Base-by-base conservation (phyloP, 768 basidiomycete genomes). In the Neoboletus magnificus region DNA sequence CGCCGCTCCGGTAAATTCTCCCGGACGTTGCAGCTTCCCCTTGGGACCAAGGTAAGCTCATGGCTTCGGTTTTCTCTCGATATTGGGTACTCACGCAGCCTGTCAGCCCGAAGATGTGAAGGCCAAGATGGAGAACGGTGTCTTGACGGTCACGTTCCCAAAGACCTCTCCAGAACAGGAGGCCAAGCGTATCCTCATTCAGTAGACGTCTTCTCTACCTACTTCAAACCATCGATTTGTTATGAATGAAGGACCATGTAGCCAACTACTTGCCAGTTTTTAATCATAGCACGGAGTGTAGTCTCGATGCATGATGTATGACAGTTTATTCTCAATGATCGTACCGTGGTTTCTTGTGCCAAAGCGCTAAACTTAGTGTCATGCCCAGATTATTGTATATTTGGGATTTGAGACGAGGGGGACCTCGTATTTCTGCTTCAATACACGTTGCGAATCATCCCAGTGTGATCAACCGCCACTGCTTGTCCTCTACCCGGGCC, bases 141-240 rank as follows among this genome's bases (percentile, higher is more conserved):
- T 82, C 18, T 64, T 83, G 57, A 71, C 69, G 1, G 70, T 83
- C 30, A 74, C 71, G 18, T 82, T 82, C 71, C 80, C 81, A n/a
- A 79, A 74, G 68, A 64, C 71, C 4, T 64, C 30, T 22, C 54
- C 71, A 3, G 80, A 81, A 57, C 57, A 67, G 50, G 71, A 71
- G 8, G 75, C 77, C 16, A 75, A 75, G 71, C 77, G 69, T 48
- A 76, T 82, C 47, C 61, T 64, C 13, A 41, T 63, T 29, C 51
- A 53, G 36, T 50, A 57, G 32, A 45, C 32, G 29, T 25, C 5
- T 16, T 4, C 11, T 27, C 12, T n/a, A 13, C 4, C 18, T 16
- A 22, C 32, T 48, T 23, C 18, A 27, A 20, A 22, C 15, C 11
- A 15, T 20, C 2, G 0, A 13, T 22, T 22, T 35, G 32, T 46